A percentile compares a stretch with the other conserved stretches of the same genome.
These are phyloP conservation scores for Metarhizium rileyi DNA, from an alignment of 2,329 filamentous ascomycete species.

Conservation along the genomic window DNA sequence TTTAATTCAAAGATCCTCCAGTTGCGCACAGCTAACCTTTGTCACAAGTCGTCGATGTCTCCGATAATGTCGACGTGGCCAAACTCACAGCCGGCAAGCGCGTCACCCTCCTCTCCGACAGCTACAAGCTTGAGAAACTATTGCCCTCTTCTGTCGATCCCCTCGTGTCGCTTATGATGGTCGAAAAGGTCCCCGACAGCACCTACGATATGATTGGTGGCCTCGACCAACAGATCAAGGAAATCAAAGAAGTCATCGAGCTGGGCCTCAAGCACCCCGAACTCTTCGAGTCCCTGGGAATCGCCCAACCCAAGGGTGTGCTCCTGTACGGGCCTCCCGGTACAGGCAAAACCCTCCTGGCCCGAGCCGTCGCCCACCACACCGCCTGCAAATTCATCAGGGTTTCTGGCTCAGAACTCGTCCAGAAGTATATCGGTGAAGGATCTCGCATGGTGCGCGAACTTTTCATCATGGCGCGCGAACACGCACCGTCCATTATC, in stretches of 20 bases:
- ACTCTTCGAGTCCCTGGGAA: slow-evolving; percentile 97
- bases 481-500: slow-evolving; percentile 96
- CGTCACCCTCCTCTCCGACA: slow-evolving; percentile 91
- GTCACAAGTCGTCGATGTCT: slow-evolving; percentile 76
- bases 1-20: neutral
- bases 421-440: slow-evolving; percentile 99
- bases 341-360: slow-evolving; percentile 92
- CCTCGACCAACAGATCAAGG: slow-evolving; percentile 97
- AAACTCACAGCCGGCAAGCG: slow-evolving; percentile 98
- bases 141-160: slow-evolving; percentile 96
- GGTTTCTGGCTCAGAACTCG: slow-evolving; percentile 89
- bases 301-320: slow-evolving; percentile 96
- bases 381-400: slow-evolving; percentile 99
- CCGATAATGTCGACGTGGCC: slow-evolving; percentile 84
- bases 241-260: slow-evolving; percentile 99
- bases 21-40: neutral
- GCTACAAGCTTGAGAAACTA: slow-evolving; percentile 98
- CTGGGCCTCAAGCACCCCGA: slow-evolving; percentile 96
- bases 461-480: slow-evolving; percentile 97
- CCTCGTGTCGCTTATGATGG: slow-evolving; percentile 99
- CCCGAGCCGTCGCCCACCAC: slow-evolving; percentile 92
- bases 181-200: slow-evolving; percentile 98
- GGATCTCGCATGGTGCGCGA: slow-evolving; percentile 97
- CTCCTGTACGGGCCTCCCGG: slow-evolving; percentile 92
- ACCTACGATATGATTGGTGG: slow-evolving; percentile 99